Conservation (phyloP, 2,329 filamentous ascomycete genomes). For the Raffaelea albimanens region DNA sequence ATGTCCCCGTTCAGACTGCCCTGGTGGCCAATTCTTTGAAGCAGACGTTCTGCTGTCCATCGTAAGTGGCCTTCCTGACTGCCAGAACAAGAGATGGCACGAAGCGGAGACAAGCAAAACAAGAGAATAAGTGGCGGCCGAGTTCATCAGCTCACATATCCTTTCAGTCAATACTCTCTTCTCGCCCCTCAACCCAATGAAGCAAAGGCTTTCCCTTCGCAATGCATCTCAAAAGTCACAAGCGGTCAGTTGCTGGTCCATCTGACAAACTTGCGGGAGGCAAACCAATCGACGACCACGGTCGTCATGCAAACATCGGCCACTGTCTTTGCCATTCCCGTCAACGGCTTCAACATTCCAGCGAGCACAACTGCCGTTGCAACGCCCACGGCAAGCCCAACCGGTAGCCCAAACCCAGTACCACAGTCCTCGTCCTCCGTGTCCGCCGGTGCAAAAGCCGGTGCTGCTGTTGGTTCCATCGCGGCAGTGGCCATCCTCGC, state of each 20-base stretch:
- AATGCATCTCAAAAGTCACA: conserved; percentile 5
- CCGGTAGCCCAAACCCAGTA: background rate
- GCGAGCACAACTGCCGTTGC: background rate
- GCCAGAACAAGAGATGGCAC: too few species aligned
- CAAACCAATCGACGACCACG: background rate
- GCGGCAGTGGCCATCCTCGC: background rate
- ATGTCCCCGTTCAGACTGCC: conserved; percentile 4
- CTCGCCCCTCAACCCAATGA: conserved; percentile 4
- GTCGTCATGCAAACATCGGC: conserved; percentile 1
- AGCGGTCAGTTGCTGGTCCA: conserved; percentile 3
- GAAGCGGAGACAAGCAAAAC: background rate
- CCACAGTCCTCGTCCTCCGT: too few species aligned
- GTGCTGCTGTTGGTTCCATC: background rate
- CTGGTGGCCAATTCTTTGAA: conserved; percentile 4
- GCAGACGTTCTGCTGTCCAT: conserved; percentile 7
- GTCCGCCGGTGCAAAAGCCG: background rate
- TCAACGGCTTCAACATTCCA: conserved; percentile 4
- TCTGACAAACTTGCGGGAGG: background rate
- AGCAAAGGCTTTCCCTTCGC: conserved; percentile 3
- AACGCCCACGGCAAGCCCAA: background rate
- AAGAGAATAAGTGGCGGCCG: too few species aligned
- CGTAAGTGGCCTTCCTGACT: background rate
- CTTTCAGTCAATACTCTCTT: conserved; percentile 4
- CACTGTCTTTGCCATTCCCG: conserved; percentile 6
- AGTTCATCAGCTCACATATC: background rate